Base-by-base conservation (phyloP, 495 filamentous ascomycete genomes). In the Staphylotrichum longicolle region DNA sequence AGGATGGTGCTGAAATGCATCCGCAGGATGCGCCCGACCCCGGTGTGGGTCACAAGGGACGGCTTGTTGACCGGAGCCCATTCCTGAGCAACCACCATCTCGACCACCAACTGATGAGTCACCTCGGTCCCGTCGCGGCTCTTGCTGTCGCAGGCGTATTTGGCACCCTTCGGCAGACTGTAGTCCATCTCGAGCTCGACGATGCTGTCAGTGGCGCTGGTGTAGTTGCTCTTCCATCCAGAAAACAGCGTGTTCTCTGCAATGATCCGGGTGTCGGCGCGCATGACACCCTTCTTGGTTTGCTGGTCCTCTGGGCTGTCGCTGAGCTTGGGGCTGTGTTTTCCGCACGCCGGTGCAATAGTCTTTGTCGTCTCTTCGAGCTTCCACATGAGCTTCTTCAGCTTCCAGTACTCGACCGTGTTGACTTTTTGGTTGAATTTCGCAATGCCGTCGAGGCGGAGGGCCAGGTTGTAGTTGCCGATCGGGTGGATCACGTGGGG, bases 141-240 rank as follows among this genome's bases (percentile, higher is more conserved):
- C 62, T 89, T 89, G 66, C 92, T 79, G 67, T 95, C 90, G 77
- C 93, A 97, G 6, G 89, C 80, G 8, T 86, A 85, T 55, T 86
- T 85, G 12, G 72, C 72, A 27, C 78, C 67, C 9, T 85, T 79
- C 69, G 83, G 78, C 67, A 95, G 83, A 62, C 74, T 77, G 57
- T 88, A 91, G 47, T 87, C 82, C 74, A 97, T 88, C 69, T 96
- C 90, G 75, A 91, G 81, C 64, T 91, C 90, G 68, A 96, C 90
- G 61, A 81, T 81, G 59, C 89, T 89, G 60, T 88, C 88, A 3
- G 77, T 70, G 0, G 75, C 75, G 27, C 78, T 80, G 39, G 81
- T 82, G 70, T 91, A 98, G 73, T 96, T 92, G n/a, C 87, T 86
- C 75, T 99, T 99, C 94, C 94, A 99, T n/a, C 93, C 93, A 5